Conservation (phyloP, 495 filamentous ascomycete species). For the Cairneyella variabilis region DNA sequence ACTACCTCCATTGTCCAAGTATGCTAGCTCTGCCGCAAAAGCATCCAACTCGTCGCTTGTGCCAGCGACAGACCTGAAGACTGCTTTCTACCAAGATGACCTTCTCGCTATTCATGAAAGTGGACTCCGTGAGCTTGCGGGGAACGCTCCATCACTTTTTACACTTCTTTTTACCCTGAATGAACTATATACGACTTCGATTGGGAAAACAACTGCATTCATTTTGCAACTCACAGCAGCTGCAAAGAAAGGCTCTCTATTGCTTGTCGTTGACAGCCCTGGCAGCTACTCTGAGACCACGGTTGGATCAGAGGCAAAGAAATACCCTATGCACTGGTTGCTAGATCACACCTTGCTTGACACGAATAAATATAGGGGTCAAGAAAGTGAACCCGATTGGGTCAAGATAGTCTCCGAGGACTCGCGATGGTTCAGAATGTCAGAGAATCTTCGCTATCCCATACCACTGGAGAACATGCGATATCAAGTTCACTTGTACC, state of each 20-base stretch:
- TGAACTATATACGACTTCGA: constrained; percentile 79
- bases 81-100: constrained; percentile 58
- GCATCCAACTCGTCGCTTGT: constrained; percentile 32
- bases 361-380: constrained; percentile 17
- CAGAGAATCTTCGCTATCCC: constrained; percentile 66
- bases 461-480: constrained; percentile 90
- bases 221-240: constrained; percentile 59
- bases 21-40: constrained; percentile 49
- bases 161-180: constrained; percentile 96
- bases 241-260: constrained; percentile 53
- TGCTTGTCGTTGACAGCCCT: constrained; percentile 89
- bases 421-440: constrained; percentile 79
- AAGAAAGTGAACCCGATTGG: constrained; percentile 46
- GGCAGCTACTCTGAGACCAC: constrained; percentile 83
- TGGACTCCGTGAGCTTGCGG: constrained; percentile 38
- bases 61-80: constrained; percentile 28
- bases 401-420: constrained; percentile 67
- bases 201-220: constrained; percentile 69
- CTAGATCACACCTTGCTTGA: constrained; percentile 74
- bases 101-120: constrained; percentile 48
- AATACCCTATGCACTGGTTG: constrained; percentile 92
- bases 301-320: constrained; percentile 56
- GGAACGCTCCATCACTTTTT: constrained; percentile 42
- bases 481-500: constrained; percentile 84
- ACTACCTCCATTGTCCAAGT: constrained; percentile 45